Evolutionary conservation across 2,329 filamentous ascomycete genomes (phyloP).

Genomic region (Trichoderma lentiforme): DNA sequence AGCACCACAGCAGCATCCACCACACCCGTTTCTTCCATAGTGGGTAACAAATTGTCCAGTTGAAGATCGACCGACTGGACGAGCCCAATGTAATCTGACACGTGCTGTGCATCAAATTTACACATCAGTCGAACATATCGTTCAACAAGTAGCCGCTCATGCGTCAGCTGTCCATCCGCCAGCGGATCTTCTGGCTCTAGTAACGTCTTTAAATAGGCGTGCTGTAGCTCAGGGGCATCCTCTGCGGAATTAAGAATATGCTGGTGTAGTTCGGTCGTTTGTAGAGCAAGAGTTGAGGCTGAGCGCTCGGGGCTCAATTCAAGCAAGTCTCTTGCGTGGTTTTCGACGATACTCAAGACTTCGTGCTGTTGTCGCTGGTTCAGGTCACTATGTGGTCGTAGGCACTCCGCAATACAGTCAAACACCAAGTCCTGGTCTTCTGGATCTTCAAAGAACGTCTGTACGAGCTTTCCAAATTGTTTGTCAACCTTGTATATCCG

Average conservation of each 20-base stretch:
- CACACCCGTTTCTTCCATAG: slow-evolving; percentile 84
- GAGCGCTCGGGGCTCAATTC: slow-evolving; percentile 63
- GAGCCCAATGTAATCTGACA: slow-evolving; percentile 77
- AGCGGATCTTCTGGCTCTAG: slow-evolving; percentile 57
- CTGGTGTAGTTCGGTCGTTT: slow-evolving; percentile 64
- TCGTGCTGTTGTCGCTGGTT: slow-evolving; percentile 68
- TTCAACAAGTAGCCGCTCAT: slow-evolving; percentile 66
- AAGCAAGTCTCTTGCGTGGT: slow-evolving; percentile 64
- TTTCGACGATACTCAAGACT: slow-evolving; percentile 63
- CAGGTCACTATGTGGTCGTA: slow-evolving; percentile 62
- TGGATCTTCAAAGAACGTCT: slow-evolving; percentile 80
- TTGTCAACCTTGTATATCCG: slow-evolving; percentile 77
- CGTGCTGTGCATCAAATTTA: slow-evolving; percentile 73
- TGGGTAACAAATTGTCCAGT: slow-evolving; percentile 76
- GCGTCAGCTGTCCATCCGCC: slow-evolving; percentile 30
- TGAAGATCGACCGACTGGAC: slow-evolving; percentile 75
- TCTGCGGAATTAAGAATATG: slow-evolving; percentile 60
- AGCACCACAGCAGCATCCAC: slow-evolving; percentile 91
- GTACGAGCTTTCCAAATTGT: slow-evolving; percentile 73
- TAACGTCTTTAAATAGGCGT: slow-evolving; percentile 71
- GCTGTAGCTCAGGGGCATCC: slow-evolving; percentile 63
- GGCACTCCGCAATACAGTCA: slow-evolving; percentile 70
- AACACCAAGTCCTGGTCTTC: slow-evolving; percentile 75
- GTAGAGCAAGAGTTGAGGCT: slow-evolving; percentile 60
- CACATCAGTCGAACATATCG: slow-evolving; percentile 91